These are phyloP conservation scores for Solanum lycopersicoides DNA, from an alignment of 257 asterid species.

Conservation along the genomic window DNA sequence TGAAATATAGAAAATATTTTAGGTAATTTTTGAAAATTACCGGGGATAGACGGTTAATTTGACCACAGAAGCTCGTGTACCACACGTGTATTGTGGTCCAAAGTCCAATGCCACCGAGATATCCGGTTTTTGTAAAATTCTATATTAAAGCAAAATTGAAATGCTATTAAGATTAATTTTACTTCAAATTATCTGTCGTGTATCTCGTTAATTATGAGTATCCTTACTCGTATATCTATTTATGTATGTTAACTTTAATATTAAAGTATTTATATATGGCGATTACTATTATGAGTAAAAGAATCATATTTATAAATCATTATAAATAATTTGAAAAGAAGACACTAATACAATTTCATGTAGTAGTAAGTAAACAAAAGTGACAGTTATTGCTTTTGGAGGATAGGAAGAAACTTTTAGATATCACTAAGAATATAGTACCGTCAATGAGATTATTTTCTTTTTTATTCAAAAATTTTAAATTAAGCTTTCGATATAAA, in stretches of 20 bases:
- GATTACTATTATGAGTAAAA: no score
- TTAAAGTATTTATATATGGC: no score
- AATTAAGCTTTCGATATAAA: rapidly evolving
- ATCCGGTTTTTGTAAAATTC: slow-evolving; percentile 3
- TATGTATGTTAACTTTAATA: background rate
- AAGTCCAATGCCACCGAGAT: slow-evolving; percentile 20
- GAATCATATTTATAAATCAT: no score
- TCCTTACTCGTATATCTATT: background rate
- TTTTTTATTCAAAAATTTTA: rapidly evolving
- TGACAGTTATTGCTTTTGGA: background rate
- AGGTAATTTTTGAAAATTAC: background rate
- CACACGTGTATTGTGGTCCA: slow-evolving; percentile 25
- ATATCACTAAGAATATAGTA: no score
- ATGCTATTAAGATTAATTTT: background rate
- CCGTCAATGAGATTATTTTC: rapidly evolving
- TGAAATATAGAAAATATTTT: background rate
- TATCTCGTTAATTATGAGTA: background rate
- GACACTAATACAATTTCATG: background rate
- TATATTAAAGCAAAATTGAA: background rate
- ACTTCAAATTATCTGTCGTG: background rate
- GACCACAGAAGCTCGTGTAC: slow-evolving; percentile 17
- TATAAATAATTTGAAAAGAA: background rate
- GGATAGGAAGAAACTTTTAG: background rate
- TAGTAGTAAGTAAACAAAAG: no score
- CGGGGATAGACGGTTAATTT: slow-evolving; percentile 19